A percentile compares a stretch with the other conserved stretches of the same genome.
These are phyloP conservation scores for Przewalskia tangutica DNA, from an alignment of 257 asterid genomes.

Conservation along the genomic window DNA sequence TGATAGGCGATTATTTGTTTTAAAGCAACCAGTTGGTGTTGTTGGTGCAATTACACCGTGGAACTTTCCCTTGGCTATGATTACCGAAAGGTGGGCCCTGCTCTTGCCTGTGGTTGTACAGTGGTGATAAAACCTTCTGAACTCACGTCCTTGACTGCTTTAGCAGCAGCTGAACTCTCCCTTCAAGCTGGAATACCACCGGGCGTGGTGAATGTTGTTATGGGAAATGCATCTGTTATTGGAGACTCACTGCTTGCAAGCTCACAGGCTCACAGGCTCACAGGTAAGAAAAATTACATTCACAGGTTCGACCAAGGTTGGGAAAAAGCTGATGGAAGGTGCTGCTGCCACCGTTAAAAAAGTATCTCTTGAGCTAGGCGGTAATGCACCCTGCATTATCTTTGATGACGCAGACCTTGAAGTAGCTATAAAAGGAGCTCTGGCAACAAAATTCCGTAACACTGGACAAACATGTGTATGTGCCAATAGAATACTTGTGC, in stretches of 20 bases:
- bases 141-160: constrained; percentile 90
- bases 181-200: constrained; percentile 98
- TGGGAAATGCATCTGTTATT: constrained; percentile 87
- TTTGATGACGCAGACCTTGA: constrained; percentile 98
- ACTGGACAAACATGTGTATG: constrained; percentile 99
- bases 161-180: constrained; percentile 96
- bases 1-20: constrained; percentile 86
- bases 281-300: constrained; percentile 90
- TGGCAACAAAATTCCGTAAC: constrained; percentile 89
- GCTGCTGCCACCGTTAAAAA: constrained; percentile 88
- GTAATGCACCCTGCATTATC: constrained; percentile 94
- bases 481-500: constrained; percentile 91
- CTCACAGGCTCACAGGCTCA: constrained; percentile 71
- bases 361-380: constrained; percentile 99
- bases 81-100: constrained; percentile 99
- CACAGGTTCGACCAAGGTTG: constrained; percentile 97
- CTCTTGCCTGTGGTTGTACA: constrained; percentile 97
- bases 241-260: constrained; percentile 81
- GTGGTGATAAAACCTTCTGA: constrained; percentile 92
- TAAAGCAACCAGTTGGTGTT: constrained; percentile 98
- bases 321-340: constrained; percentile 94
- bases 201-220: constrained; percentile 83
- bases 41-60: constrained; percentile 96
- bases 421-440: constrained; percentile 83
- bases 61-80: constrained; percentile 99